These are phyloP conservation scores for Ceratobasidium sp. DNA, from an alignment of 1,284 basidiomycete species.

Conservation along the genomic window DNA sequence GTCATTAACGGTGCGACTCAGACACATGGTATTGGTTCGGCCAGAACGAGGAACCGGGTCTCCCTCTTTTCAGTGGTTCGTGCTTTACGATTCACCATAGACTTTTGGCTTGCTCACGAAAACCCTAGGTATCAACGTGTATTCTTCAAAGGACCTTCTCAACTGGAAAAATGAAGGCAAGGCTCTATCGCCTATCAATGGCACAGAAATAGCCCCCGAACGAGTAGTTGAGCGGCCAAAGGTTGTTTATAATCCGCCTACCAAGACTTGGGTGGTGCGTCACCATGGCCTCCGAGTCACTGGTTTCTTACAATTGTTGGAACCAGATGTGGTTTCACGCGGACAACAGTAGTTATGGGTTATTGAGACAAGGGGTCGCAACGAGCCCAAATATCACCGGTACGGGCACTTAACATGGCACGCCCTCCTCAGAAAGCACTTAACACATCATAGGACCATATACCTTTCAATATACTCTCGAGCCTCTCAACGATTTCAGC, in stretches of 20 bases:
- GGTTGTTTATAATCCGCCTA: constrained; percentile 31
- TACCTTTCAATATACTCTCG: constrained; percentile 27
- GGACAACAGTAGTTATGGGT: constrained; percentile 32
- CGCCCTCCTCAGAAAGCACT: not conserved
- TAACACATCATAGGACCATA: constrained; percentile 12
- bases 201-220: constrained; percentile 34
- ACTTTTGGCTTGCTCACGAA: not conserved
- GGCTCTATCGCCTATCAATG: constrained; percentile 31
- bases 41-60: constrained; percentile 30
- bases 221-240: constrained; percentile 34
- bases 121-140: constrained; percentile 35
- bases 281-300: not conserved
- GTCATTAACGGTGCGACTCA: not conserved
- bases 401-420: not conserved
- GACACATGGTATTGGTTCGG: constrained; percentile 45
- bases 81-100: not conserved
- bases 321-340: constrained; percentile 39
- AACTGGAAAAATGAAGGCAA: constrained; percentile 44
- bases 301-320: not conserved
- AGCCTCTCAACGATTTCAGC: constrained; percentile 29
- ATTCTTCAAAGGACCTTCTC: constrained; percentile 36
- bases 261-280: constrained; percentile 43
- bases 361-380: constrained; percentile 32
- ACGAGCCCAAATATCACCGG: constrained; percentile 36
- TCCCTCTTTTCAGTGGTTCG: constrained; percentile 39